phyloP scores from a whole-genome alignment of 169 alveolate species.

The Perkinsus olseni region DNA sequence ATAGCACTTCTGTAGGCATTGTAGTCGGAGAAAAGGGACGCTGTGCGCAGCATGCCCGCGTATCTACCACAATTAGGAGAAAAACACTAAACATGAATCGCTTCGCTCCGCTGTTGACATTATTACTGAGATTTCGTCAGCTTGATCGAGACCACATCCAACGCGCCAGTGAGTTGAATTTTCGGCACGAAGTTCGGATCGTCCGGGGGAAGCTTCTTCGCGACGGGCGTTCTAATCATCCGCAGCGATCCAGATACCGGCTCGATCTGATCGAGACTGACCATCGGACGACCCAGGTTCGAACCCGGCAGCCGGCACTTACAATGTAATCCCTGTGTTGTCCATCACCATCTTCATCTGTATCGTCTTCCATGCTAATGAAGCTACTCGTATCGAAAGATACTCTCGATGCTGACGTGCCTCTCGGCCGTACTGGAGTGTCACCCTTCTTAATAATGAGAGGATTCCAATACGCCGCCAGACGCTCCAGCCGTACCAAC shows the following conservation, averaged over 20 bases:
- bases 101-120: not conserved
- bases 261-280: not conserved
- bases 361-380: not conserved
- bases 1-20: not conserved
- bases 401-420: not conserved
- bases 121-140: not conserved
- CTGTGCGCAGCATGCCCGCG: not conserved
- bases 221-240: not conserved
- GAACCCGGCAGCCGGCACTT: not conserved
- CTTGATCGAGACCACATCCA: not conserved
- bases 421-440: not conserved
- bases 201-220: not conserved
- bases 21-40: not conserved
- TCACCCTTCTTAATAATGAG: not conserved
- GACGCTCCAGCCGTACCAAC: not conserved
- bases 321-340: too few species aligned
- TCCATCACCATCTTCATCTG: not conserved
- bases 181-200: not conserved
- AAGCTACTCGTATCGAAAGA: not conserved
- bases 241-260: not conserved
- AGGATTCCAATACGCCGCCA: not conserved
- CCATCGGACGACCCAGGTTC: not conserved
- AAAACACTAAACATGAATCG: not conserved
- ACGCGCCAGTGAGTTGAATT: not conserved
- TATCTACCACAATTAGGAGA: too few species aligned